Conservation (phyloP, 257 asterid genomes). For the Solanum raphanifolium region DNA sequence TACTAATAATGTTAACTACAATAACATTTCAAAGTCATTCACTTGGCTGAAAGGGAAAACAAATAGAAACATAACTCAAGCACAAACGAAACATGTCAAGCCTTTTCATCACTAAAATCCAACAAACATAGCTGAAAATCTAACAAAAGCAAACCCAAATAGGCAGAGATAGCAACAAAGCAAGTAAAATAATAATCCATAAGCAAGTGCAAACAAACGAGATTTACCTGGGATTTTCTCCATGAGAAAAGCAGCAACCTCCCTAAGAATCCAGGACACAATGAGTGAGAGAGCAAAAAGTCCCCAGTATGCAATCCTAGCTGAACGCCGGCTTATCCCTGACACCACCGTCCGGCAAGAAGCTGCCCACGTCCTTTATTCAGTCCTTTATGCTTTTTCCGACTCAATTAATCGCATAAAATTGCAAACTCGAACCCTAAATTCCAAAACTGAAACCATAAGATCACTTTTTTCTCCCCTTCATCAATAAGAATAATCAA, state of each 20-base stretch:
- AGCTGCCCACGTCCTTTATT: constrained; percentile 56
- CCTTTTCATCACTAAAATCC: background rate
- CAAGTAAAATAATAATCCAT: background rate
- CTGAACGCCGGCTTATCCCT: constrained; percentile 66
- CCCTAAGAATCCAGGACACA: constrained; percentile 78
- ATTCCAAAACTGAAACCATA: background rate
- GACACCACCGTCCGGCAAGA: constrained; percentile 64
- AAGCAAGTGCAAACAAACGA: background rate
- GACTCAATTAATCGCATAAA: background rate
- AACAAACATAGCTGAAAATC: background rate
- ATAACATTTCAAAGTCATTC: background rate
- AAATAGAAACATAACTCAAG: background rate
- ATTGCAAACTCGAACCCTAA: background rate
- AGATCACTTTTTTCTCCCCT: background rate
- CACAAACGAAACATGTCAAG: background rate
- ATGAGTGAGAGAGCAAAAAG: constrained; percentile 66
- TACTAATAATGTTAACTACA: background rate
- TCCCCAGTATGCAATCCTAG: constrained; percentile 78
- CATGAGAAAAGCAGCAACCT: constrained; percentile 74
- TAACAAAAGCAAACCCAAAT: background rate
- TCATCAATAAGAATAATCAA: background rate
- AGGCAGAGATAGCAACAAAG: too few species aligned
- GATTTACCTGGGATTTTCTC: constrained; percentile 64
- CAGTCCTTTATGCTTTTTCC: background rate
- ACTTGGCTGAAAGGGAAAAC: background rate